A percentile compares a stretch with the other conserved stretches of the same genome.
These are phyloP conservation scores for Coniferiporia sulphurascens DNA, from an alignment of 1,284 basidiomycete species.

Conservation along the genomic window DNA sequence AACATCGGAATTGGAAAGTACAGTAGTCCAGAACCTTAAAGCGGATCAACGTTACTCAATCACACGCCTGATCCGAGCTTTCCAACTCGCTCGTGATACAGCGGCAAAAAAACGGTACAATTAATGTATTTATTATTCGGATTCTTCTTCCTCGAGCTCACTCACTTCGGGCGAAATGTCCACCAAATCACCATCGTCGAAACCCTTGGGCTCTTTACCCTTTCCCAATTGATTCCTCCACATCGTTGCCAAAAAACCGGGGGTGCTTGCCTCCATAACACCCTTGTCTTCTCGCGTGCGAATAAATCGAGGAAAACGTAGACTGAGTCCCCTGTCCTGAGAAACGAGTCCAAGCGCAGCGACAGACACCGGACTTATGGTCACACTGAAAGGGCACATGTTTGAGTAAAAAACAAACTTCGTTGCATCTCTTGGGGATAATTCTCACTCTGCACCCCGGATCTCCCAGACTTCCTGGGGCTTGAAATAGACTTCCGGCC, in stretches of 20 bases:
- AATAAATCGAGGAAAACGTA: constrained; percentile 91
- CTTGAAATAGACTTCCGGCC: constrained; percentile 80
- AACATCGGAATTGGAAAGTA: no score
- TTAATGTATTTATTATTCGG: constrained; percentile 25
- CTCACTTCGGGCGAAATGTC: constrained; percentile 35
- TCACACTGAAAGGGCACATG: constrained; percentile 50
- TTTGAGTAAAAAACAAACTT: not conserved
- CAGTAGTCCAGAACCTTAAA: no score
- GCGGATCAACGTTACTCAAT: no score
- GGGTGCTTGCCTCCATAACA: constrained; percentile 73
- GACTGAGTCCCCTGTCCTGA: constrained; percentile 64
- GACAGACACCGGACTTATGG: constrained; percentile 83
- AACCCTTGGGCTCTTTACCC: constrained; percentile 32
- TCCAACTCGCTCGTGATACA: no score
- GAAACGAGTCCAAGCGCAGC: constrained; percentile 74
- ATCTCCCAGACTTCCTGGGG: constrained; percentile 92
- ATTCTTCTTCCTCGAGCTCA: constrained; percentile 30
- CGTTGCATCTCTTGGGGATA: not conserved
- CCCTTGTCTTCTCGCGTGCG: constrained; percentile 75
- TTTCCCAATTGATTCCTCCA: constrained; percentile 59
- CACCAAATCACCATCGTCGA: constrained; percentile 54
- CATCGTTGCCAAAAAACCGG: constrained; percentile 67
- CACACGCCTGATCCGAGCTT: no score
- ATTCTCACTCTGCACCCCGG: constrained; percentile 77
- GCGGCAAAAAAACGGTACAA: no score